Evolutionary conservation across 495 filamentous ascomycete species (phyloP), one percentile per base, ranked within the genome.

Genomic region (Mytilinidion resinicola): DNA sequence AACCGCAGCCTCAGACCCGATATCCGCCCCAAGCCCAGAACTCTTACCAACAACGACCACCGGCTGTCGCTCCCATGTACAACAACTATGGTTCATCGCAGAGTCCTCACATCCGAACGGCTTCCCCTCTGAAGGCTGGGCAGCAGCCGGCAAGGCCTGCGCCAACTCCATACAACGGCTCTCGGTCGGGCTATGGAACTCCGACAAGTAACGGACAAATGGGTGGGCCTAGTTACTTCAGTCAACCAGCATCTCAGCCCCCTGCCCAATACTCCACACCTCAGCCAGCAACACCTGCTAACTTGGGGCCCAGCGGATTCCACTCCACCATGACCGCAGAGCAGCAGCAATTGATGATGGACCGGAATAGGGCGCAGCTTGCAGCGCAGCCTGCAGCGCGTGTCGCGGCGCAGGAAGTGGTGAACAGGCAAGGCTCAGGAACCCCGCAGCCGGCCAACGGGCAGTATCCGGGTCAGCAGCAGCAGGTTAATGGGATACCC

Each of bases 301-400:
- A 19, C n/a, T 15, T 58, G 11, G 67, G 65, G 19, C 65, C 62
- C n/a, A 62, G 57, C 46, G 64, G 62, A 12, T 69, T 58, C 42
- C 55, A 62, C 30, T 65, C 65, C 10, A 52, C 50, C 33, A 61
- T 70, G 53, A 57, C 50, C 14, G 47, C 67, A 7, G 65, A 58
- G 48, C 55, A 68, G 34, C 69, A 71, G 55, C 69, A 70, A 54
- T 43, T 64, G 41, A 65, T 72, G 50, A 56, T 68, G 53, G 68
- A 70, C 14, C 61, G 69, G 19, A 63, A 72, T 48, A 59, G 67
- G 33, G 66, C 66, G 21, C 62, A 66, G 41, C 35, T 67, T 7
- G 65, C 66, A 9, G 50, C 51, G 30, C 70, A 72, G 55, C 56
- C 60, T 14, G 60, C 63, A 53, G 60, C 64, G 4, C 52, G 64